These are phyloP conservation scores for Moesziomyces antarcticus DNA, from an alignment of 1,284 basidiomycete genomes.

Conservation along the genomic window DNA sequence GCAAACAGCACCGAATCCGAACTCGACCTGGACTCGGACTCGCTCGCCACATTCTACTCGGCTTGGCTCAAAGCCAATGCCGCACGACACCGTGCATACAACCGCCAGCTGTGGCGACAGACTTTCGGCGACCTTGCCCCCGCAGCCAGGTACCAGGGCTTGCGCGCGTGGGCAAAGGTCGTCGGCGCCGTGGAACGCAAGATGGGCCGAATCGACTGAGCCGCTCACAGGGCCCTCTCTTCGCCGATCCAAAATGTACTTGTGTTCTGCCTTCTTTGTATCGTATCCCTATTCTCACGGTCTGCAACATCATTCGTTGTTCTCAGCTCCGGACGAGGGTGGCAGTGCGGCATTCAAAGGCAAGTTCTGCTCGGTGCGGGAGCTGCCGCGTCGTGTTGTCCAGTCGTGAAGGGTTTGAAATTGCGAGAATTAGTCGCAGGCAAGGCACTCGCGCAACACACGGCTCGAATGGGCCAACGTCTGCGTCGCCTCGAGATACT, in stretches of 20 bases:
- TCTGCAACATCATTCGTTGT: no score
- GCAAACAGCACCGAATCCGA: slow-evolving; percentile 14
- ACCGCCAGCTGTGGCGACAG: slow-evolving; percentile 57
- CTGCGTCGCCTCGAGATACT: slow-evolving; percentile 8
- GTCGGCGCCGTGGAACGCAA: slow-evolving; percentile 22
- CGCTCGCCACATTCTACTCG: slow-evolving; percentile 59
- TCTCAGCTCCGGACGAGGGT: no score
- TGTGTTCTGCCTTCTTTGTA: no score
- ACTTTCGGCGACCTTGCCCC: slow-evolving; percentile 51
- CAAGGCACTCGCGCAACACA: slow-evolving; percentile 6
- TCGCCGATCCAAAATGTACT: no score
- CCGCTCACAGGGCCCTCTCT: no score
- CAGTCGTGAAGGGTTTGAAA: no score
- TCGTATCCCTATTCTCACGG: no score
- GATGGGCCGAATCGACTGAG: slow-evolving; percentile 18
- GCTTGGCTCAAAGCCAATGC: slow-evolving; percentile 63
- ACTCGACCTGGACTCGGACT: slow-evolving; percentile 38
- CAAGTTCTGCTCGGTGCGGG: no score
- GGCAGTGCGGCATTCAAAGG: no score
- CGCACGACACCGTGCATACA: slow-evolving; percentile 57
- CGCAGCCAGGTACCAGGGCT: slow-evolving; percentile 32
- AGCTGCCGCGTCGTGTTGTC: no score
- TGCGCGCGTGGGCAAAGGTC: slow-evolving; percentile 42
- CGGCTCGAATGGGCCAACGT: slow-evolving; percentile 9
- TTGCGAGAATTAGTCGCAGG: not conserved